Percentiles rank a stretch among this genome's conserved stretches.
Conservation (phyloP, 2,329 filamentous ascomycete genomes). For the Rhynchosporium secalis region DNA sequence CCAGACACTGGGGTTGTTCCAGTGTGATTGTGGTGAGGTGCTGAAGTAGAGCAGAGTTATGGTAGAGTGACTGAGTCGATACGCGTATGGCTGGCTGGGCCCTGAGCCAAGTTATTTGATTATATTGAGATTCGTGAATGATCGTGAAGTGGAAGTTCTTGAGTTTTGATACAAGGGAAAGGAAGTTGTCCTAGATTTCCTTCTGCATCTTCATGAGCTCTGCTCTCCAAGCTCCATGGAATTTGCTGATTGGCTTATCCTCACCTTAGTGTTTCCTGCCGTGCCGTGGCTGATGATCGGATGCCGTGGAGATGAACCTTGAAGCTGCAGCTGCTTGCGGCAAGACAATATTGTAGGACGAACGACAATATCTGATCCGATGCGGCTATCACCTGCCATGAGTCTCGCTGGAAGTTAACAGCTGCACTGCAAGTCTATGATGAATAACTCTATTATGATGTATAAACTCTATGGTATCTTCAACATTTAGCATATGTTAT, state of each 20-base stretch:
- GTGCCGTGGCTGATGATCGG: slow-evolving; percentile 2
- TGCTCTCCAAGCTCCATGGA: neutral
- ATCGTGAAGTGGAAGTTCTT: neutral
- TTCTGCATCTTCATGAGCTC: slow-evolving; percentile 6
- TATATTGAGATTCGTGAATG: neutral
- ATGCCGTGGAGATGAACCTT: neutral
- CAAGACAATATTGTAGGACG: neutral
- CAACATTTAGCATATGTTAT: neutral
- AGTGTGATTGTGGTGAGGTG: slow-evolving; percentile 9
- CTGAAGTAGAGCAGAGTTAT: neutral
- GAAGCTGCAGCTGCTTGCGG: slow-evolving; percentile 7
- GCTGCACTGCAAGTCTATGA: neutral
- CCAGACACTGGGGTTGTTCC: neutral
- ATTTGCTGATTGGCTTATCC: slow-evolving; percentile 7
- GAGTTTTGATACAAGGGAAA: neutral
- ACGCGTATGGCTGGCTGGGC: too few species aligned
- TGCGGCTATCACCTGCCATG: slow-evolving; percentile 14
- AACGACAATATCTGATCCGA: neutral
- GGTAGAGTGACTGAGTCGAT: neutral
- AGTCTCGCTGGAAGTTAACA: neutral
- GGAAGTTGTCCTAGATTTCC: neutral
- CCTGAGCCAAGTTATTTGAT: neutral
- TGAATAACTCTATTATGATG: neutral
- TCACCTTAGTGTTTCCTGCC: slow-evolving; percentile 3
- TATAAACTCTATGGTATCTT: neutral